phyloP scores from a whole-genome alignment of 768 basidiomycete genomes.

The Suillus bovinus region DNA sequence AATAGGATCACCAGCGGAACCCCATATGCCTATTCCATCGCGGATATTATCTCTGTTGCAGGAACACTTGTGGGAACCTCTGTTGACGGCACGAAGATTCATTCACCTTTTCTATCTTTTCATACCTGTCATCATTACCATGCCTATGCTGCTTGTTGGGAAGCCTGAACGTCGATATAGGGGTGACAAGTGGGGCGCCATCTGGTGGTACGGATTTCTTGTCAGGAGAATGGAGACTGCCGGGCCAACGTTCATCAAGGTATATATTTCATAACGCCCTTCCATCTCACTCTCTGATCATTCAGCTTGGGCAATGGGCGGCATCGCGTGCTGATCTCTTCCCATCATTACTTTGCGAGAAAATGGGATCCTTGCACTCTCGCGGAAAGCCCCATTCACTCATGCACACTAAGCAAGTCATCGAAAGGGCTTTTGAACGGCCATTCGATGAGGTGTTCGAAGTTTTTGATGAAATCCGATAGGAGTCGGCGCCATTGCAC shows the following conservation, averaged over 20 bases:
- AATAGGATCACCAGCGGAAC: conserved; percentile 73
- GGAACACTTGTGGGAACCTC: conserved; percentile 75
- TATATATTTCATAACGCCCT: conserved; percentile 30
- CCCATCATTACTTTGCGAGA: conserved; percentile 80
- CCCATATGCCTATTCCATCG: conserved; percentile 44
- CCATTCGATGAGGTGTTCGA: conserved; percentile 90
- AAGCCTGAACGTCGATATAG: conserved; percentile 51
- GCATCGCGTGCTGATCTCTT: conserved; percentile 94
- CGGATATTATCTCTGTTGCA: conserved; percentile 50
- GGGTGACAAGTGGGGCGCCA: conserved; percentile 87
- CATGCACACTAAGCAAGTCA: conserved; percentile 73
- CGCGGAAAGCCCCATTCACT: conserved; percentile 81
- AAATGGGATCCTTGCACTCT: conserved; percentile 86
- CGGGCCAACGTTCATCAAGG: conserved; percentile 97
- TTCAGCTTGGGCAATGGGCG: conserved; percentile 95
- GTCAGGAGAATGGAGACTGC: conserved; percentile 90
- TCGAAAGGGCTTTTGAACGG: conserved; percentile 81
- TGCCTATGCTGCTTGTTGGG: conserved; percentile 82
- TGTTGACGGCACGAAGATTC: conserved; percentile 83
- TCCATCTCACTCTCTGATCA: conserved; percentile 12
- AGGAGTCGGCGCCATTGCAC: conserved; percentile 98
- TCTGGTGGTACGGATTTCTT: conserved; percentile 97
- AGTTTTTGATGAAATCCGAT: conserved; percentile 86
- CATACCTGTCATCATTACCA: conserved; percentile 78
- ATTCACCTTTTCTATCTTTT: conserved; percentile 82